Evolutionary conservation across 2,329 filamentous ascomycete genomes (phyloP), one percentile per base, ranked within the genome.

Genomic region (Ambrosiella cleistominuta): DNA sequence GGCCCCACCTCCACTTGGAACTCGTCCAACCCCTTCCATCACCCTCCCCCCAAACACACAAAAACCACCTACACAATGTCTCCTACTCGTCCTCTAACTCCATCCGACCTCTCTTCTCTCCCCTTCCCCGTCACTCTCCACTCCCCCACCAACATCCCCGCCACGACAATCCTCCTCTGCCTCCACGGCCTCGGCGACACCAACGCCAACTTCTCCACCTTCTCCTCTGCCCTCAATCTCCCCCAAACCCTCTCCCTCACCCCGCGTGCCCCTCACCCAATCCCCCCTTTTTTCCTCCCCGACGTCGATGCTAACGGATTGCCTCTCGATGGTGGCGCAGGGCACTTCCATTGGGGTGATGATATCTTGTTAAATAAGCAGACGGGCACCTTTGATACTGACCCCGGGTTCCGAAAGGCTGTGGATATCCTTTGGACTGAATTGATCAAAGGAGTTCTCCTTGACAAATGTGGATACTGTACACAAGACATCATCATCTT

Each of bases 171-270:
- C 63, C 80, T 95, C 62, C 71, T 95, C 66, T 78, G 95, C 56
- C 80, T 95, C 60, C 89, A 95, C 69, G 88, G 88, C 62, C 78
- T 95, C 11, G 89, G 89, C 62, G 89, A 95, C 70, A 81, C 78
- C 39, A 78, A 87, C 61, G 65, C 68, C 2, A 75, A 85, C 40
- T 94, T 93, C 68, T 76, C 79, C 61, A 71, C 71, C 50, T 85
- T 95, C 61, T 86, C 82, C 17, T 73, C 74, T 59, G 81, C 80
- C 63, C 71, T 95, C 61, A 74, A 77, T 61, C 79, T 95, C 2
- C 88, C 88, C 0, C 86, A 89, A 65, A 89, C 89, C 56, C 77
- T 83, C 59, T 81, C 82, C 64, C 78, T 95, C 57, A 79, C 86
- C 6, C 73, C 94, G 47, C 85, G 85, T 65, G 89, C 0, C 82